Conservation (phyloP, 352 stramenopile species). For the Phytophthora sojae region DNA sequence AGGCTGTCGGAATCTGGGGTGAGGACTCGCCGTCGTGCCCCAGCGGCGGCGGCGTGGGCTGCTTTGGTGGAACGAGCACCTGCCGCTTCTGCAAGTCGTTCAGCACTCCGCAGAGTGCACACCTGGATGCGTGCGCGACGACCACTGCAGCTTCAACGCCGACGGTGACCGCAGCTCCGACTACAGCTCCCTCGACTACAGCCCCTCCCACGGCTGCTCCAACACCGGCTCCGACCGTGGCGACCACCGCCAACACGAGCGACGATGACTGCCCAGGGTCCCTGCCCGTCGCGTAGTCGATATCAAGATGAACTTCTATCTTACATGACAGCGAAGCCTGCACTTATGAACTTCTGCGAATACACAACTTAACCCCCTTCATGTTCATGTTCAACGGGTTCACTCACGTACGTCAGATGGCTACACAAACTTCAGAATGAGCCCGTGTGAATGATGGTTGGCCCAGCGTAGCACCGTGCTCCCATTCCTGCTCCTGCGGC, state of each 20-base stretch:
- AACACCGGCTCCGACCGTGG: slow-evolving; percentile 1
- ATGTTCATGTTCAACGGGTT: background rate
- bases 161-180: background rate
- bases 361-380: slow-evolving; percentile 1
- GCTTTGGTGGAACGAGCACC: slow-evolving; percentile 21
- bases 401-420: slow-evolving; percentile 13
- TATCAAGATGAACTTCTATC: background rate
- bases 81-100: slow-evolving; percentile 44
- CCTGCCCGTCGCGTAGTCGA: slow-evolving; percentile 15
- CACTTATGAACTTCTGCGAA: slow-evolving; percentile 27
- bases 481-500: slow-evolving; percentile 5
- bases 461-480: background rate
- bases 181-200: background rate
- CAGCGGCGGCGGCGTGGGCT: slow-evolving; percentile 40
- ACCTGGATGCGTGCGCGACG: slow-evolving; percentile 31
- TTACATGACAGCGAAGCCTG: background rate
- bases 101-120: slow-evolving; percentile 29
- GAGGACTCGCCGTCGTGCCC: slow-evolving; percentile 31
- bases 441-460: slow-evolving; percentile 13
- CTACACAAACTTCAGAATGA: slow-evolving; percentile 28
- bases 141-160: slow-evolving; percentile 12
- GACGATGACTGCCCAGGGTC: slow-evolving; percentile 26
- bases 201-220: background rate
- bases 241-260: background rate
- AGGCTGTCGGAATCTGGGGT: slow-evolving; percentile 44